These are phyloP conservation scores for Vanilla planifolia DNA, from an alignment of 106 monocot genomes.

Conservation along the genomic window DNA sequence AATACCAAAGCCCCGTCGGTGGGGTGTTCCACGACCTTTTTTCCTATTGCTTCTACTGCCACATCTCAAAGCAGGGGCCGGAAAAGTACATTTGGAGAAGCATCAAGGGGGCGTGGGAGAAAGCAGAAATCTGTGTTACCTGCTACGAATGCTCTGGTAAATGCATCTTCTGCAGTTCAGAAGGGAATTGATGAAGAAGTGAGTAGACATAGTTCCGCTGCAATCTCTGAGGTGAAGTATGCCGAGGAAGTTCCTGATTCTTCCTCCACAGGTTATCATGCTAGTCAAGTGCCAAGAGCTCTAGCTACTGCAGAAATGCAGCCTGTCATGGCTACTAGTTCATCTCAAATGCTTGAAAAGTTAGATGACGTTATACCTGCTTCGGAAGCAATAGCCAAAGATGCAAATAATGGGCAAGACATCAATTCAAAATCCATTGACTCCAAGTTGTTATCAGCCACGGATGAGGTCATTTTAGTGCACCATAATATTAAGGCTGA, in stretches of 20 bases:
- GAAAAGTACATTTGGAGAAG: conserved; percentile 41
- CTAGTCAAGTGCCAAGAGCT: conserved; percentile 11
- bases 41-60: conserved; percentile 1
- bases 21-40: conserved; percentile 8
- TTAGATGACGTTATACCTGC: neutral
- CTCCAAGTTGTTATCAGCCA: neutral
- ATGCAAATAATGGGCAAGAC: neutral
- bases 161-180: conserved; percentile 6
- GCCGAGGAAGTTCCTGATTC: conserved; percentile 2
- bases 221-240: conserved; percentile 10
- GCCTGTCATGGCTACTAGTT: conserved; percentile 7
- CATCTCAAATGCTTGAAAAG: conserved; percentile 9
- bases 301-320: conserved; percentile 16
- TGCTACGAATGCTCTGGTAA: conserved; percentile 16
- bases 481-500: conserved; percentile 14
- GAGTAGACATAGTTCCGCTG: conserved; percentile 8
- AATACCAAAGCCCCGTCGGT: conserved; percentile 2
- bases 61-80: conserved; percentile 28
- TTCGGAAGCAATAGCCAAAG: conserved; percentile 2
- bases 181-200: conserved; percentile 11
- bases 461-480: neutral
- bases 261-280: conserved; percentile 1
- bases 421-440: conserved; percentile 6
- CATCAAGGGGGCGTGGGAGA: conserved; percentile 42
- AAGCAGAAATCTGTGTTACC: conserved; percentile 29